Base-by-base conservation (phyloP, 805 yeast genomes). In the Saccharomycodes ludwigii region DNA sequence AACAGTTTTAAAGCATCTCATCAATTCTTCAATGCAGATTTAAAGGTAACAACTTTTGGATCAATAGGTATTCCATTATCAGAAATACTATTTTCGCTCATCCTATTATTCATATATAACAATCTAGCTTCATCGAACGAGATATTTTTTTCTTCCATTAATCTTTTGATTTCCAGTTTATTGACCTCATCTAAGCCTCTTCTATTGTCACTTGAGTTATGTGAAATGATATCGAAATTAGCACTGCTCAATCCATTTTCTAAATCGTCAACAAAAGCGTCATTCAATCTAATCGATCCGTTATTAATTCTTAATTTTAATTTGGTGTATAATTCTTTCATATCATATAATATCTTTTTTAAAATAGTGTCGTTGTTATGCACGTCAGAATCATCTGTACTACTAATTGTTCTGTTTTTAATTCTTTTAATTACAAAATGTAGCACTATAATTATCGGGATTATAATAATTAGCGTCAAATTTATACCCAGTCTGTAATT, bases 51-150 rank as follows among this genome's bases (percentile, higher is more conserved):
- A 2, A 77, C 66, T 40, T 66, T 70, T 1, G 85, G 82, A 40
- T 78, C 86, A 24, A 61, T 40, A 1, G 86, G 86, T 30, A 68
- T 52, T 0, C 88, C 88, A 48, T 76, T 76, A 0, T 71, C 64
- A 3, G 68, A 77, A 25, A 80, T 72, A 8, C 62, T 65, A 46
- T 76, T 66, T 11, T 57, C 49, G 1, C 59, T 56, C 48, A 81
- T 61, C 39, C 56, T 55, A 11, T 49, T 40, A 31, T 57, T 60
- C 4, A 71, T 65, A 45, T 67, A 75, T 33, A 61, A 44, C 3
- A 68, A 49, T 38, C 94, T 59, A 1, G 94, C 93, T 25, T 71
- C 71, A 48, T 81, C 93, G 47, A 81, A 81, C 1, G 68, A 44
- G 18, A 78, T 39, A 21, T 59, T 48, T 31, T 66, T 54, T 5